phyloP scores from a whole-genome alignment of 2,329 filamentous ascomycete species.

The Chrysoporthe austroafricana region DNA sequence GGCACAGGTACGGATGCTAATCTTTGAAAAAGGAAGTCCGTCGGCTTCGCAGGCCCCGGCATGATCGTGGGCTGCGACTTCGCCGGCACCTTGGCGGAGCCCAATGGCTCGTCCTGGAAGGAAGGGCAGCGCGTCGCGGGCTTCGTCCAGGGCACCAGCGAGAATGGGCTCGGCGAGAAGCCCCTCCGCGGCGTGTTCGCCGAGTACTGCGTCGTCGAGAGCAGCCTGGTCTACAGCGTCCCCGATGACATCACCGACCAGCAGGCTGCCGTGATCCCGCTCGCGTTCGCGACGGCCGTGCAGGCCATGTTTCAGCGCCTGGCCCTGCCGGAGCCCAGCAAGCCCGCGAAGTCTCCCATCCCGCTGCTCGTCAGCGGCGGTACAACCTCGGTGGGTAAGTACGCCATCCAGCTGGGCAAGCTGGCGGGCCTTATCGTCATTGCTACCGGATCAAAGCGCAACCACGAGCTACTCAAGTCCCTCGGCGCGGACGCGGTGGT shows the following conservation, averaged over 20 bases:
- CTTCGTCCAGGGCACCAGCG: conserved; percentile 38
- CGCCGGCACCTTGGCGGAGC: conserved; percentile 37
- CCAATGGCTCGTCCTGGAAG: conserved; percentile 37
- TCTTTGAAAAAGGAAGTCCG: conserved; percentile 30
- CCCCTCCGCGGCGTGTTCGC: conserved; percentile 36
- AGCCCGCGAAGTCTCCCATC: conserved; percentile 36
- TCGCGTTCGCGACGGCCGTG: conserved; percentile 51
- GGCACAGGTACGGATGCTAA: background rate
- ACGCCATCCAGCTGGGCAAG: conserved; percentile 29
- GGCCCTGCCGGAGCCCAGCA: conserved; percentile 37
- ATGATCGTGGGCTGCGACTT: conserved; percentile 41
- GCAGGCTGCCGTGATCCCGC: conserved; percentile 35
- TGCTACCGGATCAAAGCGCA: conserved; percentile 29
- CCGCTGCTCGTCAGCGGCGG: conserved; percentile 34
- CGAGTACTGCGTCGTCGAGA: conserved; percentile 36
- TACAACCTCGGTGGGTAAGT: conserved; percentile 26
- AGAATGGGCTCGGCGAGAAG: conserved; percentile 19
- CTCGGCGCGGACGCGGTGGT: conserved; percentile 29
- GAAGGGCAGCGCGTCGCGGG: conserved; percentile 40
- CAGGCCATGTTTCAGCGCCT: conserved; percentile 39
- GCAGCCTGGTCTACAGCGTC: conserved; percentile 36
- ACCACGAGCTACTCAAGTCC: conserved; percentile 26
- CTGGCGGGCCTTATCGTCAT: conserved; percentile 29
- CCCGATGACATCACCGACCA: conserved; percentile 35
- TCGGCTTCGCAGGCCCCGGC: conserved; percentile 31